Conservation (phyloP, 306 rosid genomes). For the Phaseolus lunatus region DNA sequence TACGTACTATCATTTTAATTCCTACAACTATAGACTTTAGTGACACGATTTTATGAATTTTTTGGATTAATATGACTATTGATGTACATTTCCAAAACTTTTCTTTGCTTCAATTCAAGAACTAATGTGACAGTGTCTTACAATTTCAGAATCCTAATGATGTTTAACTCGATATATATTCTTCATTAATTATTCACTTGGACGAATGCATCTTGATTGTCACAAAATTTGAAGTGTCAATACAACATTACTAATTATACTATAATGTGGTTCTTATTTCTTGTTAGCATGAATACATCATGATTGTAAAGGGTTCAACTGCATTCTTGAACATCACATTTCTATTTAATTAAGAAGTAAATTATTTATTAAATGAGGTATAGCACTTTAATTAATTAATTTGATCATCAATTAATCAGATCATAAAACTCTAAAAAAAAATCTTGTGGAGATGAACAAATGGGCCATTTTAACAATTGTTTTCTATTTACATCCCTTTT, state of each 20-base stretch:
- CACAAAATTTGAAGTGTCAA: slow-evolving; percentile 7
- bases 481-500: no score
- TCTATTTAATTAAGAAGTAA: background rate
- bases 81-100: no score
- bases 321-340: background rate
- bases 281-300: slow-evolving; percentile 1
- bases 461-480: background rate
- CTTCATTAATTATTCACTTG: slow-evolving; percentile 27
- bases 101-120: no score
- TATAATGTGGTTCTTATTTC: slow-evolving; percentile 5
- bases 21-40: no score
- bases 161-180: background rate
- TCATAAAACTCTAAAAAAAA: no score
- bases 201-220: slow-evolving; percentile 27
- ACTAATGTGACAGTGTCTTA: background rate
- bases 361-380: background rate
- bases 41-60: no score
- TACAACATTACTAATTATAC: slow-evolving; percentile 6
- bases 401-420: no score
- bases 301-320: background rate
- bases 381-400: no score
- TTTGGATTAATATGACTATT: no score
- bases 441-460: background rate
- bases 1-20: no score
- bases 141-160: no score